These are phyloP conservation scores for Pseudogymnoascus sp. DNA, from an alignment of 2,329 filamentous ascomycete genomes.

Conservation along the genomic window DNA sequence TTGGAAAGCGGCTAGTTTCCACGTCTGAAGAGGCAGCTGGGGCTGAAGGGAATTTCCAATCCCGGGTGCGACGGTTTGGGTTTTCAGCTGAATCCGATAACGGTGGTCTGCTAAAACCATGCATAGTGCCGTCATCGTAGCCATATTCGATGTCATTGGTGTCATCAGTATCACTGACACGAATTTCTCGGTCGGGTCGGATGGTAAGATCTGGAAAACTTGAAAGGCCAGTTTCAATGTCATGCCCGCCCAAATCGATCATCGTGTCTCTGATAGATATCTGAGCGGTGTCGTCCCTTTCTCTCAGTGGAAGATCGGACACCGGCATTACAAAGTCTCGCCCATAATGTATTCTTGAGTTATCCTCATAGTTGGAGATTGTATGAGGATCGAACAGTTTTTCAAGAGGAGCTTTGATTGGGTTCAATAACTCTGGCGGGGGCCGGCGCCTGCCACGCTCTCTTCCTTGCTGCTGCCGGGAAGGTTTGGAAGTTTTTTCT, in stretches of 20 bases:
- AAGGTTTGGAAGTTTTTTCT: conserved; percentile 45
- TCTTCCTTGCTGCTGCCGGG: conserved; percentile 32
- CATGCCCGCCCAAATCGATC: conserved; percentile 54
- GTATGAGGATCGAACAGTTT: conserved; percentile 62
- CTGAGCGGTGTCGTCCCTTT: conserved; percentile 45
- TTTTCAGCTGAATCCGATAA: conserved; percentile 52
- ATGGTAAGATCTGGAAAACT: conserved; percentile 56
- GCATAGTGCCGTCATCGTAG: conserved; percentile 13
- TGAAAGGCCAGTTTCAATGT: conserved; percentile 48
- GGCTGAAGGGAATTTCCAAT: conserved; percentile 52
- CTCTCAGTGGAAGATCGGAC: conserved; percentile 49
- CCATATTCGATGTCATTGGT: conserved; percentile 18
- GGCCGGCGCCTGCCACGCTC: conserved; percentile 38
- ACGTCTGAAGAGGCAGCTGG: conserved; percentile 47
- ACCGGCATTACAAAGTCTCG: conserved; percentile 33
- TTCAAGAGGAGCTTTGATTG: conserved; percentile 52
- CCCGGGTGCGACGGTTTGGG: conserved; percentile 43
- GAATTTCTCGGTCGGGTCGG: conserved; percentile 23
- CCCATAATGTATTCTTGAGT: conserved; percentile 54
- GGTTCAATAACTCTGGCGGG: conserved; percentile 51
- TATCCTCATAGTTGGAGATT: conserved; percentile 56
- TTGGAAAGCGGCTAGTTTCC: conserved; percentile 45
- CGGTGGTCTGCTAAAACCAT: conserved; percentile 43
- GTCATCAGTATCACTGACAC: conserved; percentile 14
- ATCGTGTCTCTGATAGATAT: conserved; percentile 51